Base-by-base conservation (phyloP, 202 grass and related monocot species). In the Dendrocalamus latiflorus region DNA sequence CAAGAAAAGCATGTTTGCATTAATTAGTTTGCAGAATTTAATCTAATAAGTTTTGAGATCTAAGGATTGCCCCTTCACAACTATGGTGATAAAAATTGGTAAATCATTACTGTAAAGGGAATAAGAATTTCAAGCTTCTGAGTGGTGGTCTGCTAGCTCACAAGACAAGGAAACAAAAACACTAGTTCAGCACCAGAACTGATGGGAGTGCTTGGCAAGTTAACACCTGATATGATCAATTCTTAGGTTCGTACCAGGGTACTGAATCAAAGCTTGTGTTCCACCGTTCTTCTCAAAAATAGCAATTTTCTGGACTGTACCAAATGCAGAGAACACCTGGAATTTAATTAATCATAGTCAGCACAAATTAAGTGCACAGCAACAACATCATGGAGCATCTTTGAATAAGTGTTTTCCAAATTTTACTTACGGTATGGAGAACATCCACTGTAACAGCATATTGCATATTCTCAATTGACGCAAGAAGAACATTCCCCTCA, bases 201-300 rank as follows among this genome's bases (percentile, higher is more conserved):
- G 20, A 69, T 63, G n/a, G 2, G 18, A 43, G 42, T 58, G 22
- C 43, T 59, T 24, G 6, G 6, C 17, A 51, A n/a, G 50, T 61
- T 57, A 47, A 64, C 59, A 17, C 28, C 11, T 76, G 33, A 17
- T 10, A 53, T 76, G 63, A 43, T 54, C 6, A 39, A 66, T 68
- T 68, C 8, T 37, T 5, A 66, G 9, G 20, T 9, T 50, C 67
- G 10, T 91, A 96, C 93, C 93, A 58, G 88, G 88, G 78, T 92
- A 95, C 73, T 93, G 93, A 83, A 96, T 89, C 50, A 96, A 87
- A 82, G 90, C 90, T 85, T 96, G 90, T 55, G 84, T 93, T 80
- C 69, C 88, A 61, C 93, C 93, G 48, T 93, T 96, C 70, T 93
- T 96, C 77, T 91, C 86, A 82, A 96, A 96, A 68, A 96, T 93